phyloP scores from a whole-genome alignment of 2,329 filamentous ascomycete genomes.

The Paracamarosporium sp. region DNA sequence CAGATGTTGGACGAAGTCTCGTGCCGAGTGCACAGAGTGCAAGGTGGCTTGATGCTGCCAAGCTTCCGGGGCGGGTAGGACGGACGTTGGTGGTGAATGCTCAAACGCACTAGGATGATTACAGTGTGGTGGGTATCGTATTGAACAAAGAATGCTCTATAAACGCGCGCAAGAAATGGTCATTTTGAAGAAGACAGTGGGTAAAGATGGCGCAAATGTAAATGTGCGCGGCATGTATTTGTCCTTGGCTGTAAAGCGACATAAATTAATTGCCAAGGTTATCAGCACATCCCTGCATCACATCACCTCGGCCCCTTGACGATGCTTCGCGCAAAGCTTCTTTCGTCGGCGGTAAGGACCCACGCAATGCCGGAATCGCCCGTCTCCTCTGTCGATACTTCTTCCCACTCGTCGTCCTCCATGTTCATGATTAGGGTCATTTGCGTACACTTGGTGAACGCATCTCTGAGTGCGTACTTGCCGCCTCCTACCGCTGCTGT shows the following conservation, averaged over 20 bases:
- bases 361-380: constrained; percentile 69
- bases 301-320: constrained; percentile 50
- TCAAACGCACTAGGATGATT: neutral
- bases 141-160: no score
- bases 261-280: constrained; percentile 5
- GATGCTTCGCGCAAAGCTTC: constrained; percentile 73
- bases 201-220: neutral
- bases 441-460: constrained; percentile 78
- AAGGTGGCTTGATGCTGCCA: constrained; percentile 9
- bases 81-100: neutral
- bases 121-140: neutral
- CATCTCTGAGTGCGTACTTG: constrained; percentile 78
- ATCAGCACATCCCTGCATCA: neutral
- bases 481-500: constrained; percentile 67
- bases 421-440: constrained; percentile 88
- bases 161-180: neutral
- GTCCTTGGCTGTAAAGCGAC: neutral
- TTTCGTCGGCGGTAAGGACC: constrained; percentile 76
- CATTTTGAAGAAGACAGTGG: neutral
- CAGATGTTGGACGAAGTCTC: neutral
- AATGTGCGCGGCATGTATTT: neutral
- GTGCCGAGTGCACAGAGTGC: constrained; percentile 2
- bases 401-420: constrained; percentile 96
- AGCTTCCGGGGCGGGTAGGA: neutral
- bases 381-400: constrained; percentile 61